A percentile compares a stretch with the other conserved stretches of the same genome.
phyloP scores from a whole-genome alignment of 2,329 filamentous ascomycete genomes.

The Neofusicoccum parvum region DNA sequence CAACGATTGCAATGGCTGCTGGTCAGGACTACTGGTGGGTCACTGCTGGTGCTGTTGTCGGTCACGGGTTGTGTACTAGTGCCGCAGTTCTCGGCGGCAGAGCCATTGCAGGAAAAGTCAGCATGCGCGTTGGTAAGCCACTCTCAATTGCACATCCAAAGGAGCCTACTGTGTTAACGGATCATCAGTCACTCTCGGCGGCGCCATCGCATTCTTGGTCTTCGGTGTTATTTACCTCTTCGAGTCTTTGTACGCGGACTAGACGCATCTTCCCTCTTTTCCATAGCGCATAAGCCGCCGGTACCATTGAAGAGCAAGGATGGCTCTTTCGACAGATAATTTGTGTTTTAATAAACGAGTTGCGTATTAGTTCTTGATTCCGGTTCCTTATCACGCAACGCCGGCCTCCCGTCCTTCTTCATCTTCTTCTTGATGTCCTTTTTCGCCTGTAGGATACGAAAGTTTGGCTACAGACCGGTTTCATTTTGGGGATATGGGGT shows the following conservation, averaged over 20 bases:
- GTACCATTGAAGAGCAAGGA: neutral
- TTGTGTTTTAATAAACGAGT: conserved; percentile 8
- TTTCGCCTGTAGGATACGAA: neutral
- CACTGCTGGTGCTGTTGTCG: conserved; percentile 80
- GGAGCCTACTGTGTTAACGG: neutral
- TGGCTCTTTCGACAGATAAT: neutral
- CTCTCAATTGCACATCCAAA: neutral
- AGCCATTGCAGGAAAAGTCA: conserved; percentile 90
- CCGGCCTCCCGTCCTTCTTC: neutral
- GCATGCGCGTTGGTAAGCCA: conserved; percentile 88
- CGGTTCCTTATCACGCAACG: neutral
- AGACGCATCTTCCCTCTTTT: neutral
- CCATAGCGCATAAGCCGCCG: neutral
- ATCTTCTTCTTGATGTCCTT: neutral
- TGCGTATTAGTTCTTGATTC: neutral
- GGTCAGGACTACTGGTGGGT: conserved; percentile 99
- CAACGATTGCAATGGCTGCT: conserved; percentile 97
- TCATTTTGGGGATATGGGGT: neutral
- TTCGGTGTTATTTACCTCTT: conserved; percentile 92
- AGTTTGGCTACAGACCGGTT: neutral
- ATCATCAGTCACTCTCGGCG: conserved; percentile 79
- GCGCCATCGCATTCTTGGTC: conserved; percentile 83
- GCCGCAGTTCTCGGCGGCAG: conserved; percentile 89
- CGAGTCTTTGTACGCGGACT: conserved; percentile 67
- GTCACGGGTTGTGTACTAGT: conserved; percentile 87